These are phyloP conservation scores for Strobilomyces dryophilus DNA, from an alignment of 768 basidiomycete genomes.

Conservation along the genomic window DNA sequence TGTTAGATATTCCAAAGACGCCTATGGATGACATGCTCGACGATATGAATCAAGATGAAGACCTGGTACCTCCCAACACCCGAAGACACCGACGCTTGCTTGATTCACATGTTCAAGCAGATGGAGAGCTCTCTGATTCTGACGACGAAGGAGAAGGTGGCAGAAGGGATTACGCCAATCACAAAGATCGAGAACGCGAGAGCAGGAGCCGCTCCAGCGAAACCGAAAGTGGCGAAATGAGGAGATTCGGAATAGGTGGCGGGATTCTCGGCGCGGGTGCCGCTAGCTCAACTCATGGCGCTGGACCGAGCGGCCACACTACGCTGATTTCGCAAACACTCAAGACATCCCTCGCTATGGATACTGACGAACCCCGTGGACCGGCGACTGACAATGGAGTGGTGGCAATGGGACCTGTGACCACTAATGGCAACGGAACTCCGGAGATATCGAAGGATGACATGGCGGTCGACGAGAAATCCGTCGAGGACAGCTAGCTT, in stretches of 20 bases:
- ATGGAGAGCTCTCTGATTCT: slow-evolving; percentile 92
- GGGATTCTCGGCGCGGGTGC: slow-evolving; percentile 67
- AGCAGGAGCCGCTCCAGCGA: slow-evolving; percentile 41
- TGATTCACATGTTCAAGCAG: slow-evolving; percentile 77
- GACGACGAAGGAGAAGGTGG: slow-evolving; percentile 96
- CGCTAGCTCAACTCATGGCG: slow-evolving; percentile 57
- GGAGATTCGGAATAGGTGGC: slow-evolving; percentile 61
- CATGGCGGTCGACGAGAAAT: slow-evolving; percentile 24
- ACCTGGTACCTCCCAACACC: slow-evolving; percentile 70
- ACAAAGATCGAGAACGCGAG: slow-evolving; percentile 47
- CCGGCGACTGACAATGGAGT: slow-evolving; percentile 19
- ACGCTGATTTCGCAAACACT: slow-evolving; percentile 35
- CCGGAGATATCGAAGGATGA: slow-evolving; percentile 21
- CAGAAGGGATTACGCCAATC: slow-evolving; percentile 61
- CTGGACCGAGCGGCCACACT: slow-evolving; percentile 69
- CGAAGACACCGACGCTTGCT: slow-evolving; percentile 73
- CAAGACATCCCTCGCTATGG: slow-evolving; percentile 30
- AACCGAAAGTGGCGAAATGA: slow-evolving; percentile 39
- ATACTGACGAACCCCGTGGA: slow-evolving; percentile 27
- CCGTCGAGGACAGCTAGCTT: slow-evolving; percentile 7
- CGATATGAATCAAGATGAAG: slow-evolving; percentile 78
- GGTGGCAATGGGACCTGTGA: slow-evolving; percentile 10
- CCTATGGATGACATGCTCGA: slow-evolving; percentile 85
- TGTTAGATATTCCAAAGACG: slow-evolving; percentile 73
- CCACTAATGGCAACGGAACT: slow-evolving; percentile 14